Evolutionary conservation across 2,329 filamentous ascomycete species (phyloP).

Genomic region (Xylaria sp.): DNA sequence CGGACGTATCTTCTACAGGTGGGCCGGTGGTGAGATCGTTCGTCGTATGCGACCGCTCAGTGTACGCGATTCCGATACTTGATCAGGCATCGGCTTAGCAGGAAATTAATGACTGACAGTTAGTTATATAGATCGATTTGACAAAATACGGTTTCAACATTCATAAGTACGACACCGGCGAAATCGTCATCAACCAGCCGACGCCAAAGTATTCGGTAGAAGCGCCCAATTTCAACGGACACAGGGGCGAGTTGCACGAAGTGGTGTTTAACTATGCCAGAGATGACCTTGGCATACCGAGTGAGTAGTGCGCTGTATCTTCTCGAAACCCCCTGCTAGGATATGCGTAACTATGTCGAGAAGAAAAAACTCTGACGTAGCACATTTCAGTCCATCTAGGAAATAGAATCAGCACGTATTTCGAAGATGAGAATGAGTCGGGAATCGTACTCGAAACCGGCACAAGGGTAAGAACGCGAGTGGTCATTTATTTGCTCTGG

Average conservation of each 20-base stretch:
- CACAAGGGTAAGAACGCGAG: conserved; percentile 50
- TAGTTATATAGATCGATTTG: conserved; percentile 56
- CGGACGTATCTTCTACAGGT: conserved; percentile 69
- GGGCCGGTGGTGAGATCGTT: conserved; percentile 61
- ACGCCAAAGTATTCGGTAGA: conserved; percentile 56
- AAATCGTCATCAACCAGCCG: conserved; percentile 67
- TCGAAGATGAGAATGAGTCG: conserved; percentile 61
- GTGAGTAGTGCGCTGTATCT: conserved; percentile 13
- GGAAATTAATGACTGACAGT: not conserved
- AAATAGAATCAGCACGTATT: conserved; percentile 62
- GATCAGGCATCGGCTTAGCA: not conserved
- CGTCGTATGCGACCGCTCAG: conserved; percentile 59
- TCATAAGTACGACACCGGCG: conserved; percentile 69
- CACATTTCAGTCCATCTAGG: conserved; percentile 56
- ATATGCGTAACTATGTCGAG: not conserved
- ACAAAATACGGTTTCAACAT: conserved; percentile 67
- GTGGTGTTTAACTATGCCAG: conserved; percentile 68
- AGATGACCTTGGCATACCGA: conserved; percentile 64
- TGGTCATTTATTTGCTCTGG: not conserved
- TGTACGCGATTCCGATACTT: conserved; percentile 10
- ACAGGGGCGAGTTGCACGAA: conserved; percentile 68
- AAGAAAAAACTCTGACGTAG: not conserved
- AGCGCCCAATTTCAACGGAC: conserved; percentile 68
- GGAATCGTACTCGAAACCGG: conserved; percentile 63
- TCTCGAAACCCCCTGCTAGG: too few species aligned